phyloP scores from a whole-genome alignment of 1,139 yeast genomes.

The Pichia sp. region DNA sequence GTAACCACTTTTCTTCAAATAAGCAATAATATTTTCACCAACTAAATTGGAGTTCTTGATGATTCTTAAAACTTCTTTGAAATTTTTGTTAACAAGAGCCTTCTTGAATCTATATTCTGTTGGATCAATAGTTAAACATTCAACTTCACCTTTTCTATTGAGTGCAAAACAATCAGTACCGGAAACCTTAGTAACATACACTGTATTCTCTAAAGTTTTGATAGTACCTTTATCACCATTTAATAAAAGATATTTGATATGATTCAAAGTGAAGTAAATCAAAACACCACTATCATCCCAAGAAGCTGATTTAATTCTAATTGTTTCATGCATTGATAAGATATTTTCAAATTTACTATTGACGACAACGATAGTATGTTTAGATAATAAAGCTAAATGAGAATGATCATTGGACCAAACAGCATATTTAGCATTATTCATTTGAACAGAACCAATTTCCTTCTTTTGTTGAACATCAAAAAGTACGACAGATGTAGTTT shows the following conservation, averaged over 20 bases:
- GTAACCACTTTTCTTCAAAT: slow-evolving; percentile 89
- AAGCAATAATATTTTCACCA: slow-evolving; percentile 94
- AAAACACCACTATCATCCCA: slow-evolving; percentile 96
- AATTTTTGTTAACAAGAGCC: slow-evolving; percentile 83
- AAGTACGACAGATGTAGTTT: slow-evolving; percentile 63
- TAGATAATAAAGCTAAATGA: slow-evolving; percentile 79
- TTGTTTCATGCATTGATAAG: slow-evolving; percentile 91
- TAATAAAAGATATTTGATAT: slow-evolving; percentile 84
- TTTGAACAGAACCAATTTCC: slow-evolving; percentile 60
- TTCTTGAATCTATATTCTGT: slow-evolving; percentile 95
- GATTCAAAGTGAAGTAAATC: slow-evolving; percentile 89
- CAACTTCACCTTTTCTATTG: slow-evolving; percentile 80
- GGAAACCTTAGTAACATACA: slow-evolving; percentile 68
- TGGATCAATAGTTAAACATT: slow-evolving; percentile 76
- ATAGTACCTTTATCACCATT: slow-evolving; percentile 95
- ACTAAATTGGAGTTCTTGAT: slow-evolving; percentile 86
- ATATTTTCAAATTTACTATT: slow-evolving; percentile 70
- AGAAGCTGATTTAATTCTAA: slow-evolving; percentile 92
- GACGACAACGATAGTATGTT: slow-evolving; percentile 88
- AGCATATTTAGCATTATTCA: slow-evolving; percentile 79
- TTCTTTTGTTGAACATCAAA: slow-evolving; percentile 93
- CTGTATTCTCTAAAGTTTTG: slow-evolving; percentile 85
- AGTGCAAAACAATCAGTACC: slow-evolving; percentile 73
- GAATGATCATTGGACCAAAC: slow-evolving; percentile 87
- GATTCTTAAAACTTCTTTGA: slow-evolving; percentile 84